Conservation (phyloP, 352 stramenopile species). For the Aphanomyces euteiches region DNA sequence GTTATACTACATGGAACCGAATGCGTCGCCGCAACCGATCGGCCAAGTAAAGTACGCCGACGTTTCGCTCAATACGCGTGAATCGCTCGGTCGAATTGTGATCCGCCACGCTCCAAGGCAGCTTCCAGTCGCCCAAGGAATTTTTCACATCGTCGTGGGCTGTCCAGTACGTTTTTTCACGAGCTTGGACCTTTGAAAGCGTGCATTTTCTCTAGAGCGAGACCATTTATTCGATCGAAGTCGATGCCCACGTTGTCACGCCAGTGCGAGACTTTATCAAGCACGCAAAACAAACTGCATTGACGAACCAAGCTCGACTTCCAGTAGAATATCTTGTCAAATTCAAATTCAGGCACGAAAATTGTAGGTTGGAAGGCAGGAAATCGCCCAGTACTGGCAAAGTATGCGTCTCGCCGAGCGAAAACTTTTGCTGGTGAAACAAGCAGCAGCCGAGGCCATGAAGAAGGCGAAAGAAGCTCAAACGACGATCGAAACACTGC, state of each 20-base stretch:
- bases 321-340: slow-evolving; percentile 8
- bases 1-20: slow-evolving; percentile 57
- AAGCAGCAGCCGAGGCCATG: slow-evolving; percentile 3
- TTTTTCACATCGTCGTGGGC: slow-evolving; percentile 72
- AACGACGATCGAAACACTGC: slow-evolving; percentile 41
- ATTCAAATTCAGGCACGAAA: neutral
- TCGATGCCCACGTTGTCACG: slow-evolving; percentile 35
- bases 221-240: slow-evolving; percentile 63
- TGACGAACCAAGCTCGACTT: slow-evolving; percentile 26
- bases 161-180: slow-evolving; percentile 44
- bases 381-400: slow-evolving; percentile 51
- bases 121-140: slow-evolving; percentile 47
- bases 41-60: slow-evolving; percentile 20
- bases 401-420: slow-evolving; percentile 28
- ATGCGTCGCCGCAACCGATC: slow-evolving; percentile 15
- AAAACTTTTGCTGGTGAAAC: slow-evolving; percentile 19
- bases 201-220: slow-evolving; percentile 12
- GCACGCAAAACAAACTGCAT: slow-evolving; percentile 9
- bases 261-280: slow-evolving; percentile 36
- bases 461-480: slow-evolving; percentile 15
- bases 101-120: slow-evolving; percentile 54
- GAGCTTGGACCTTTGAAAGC: neutral
- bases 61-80: slow-evolving; percentile 38
- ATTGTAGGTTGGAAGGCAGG: neutral
- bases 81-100: slow-evolving; percentile 62